Conservation (phyloP, 2,329 filamentous ascomycete genomes). For the Zasmidium cellare region DNA sequence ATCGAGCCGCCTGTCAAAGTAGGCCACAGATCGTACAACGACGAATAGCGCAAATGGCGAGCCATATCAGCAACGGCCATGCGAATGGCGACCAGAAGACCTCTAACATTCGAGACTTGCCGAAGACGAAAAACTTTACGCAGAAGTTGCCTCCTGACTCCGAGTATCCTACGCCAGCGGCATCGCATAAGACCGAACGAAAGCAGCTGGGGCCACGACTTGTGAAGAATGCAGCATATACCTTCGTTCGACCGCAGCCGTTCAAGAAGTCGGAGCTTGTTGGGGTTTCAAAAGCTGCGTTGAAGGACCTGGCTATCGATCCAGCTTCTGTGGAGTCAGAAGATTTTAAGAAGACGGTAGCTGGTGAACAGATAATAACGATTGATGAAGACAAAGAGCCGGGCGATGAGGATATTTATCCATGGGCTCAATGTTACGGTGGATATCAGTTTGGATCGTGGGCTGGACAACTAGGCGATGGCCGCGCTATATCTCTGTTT, state of each 20-base stretch:
- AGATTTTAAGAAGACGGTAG: conserved; percentile 74
- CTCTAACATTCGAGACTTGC: conserved; percentile 52
- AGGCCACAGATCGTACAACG: conserved; percentile 20
- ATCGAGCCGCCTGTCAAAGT: conserved; percentile 17
- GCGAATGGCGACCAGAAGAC: conserved; percentile 27
- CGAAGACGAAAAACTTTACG: conserved; percentile 67
- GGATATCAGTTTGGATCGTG: conserved; percentile 73
- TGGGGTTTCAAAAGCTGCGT: conserved; percentile 73
- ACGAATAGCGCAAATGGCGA: conserved; percentile 46
- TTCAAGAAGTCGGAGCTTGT: conserved; percentile 75
- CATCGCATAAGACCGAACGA: conserved; percentile 79
- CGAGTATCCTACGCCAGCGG: conserved; percentile 74
- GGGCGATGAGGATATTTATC: conserved; percentile 76
- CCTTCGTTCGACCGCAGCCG: conserved; percentile 81
- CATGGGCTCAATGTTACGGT: conserved; percentile 98
- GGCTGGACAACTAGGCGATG: conserved; percentile 95
- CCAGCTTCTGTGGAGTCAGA: conserved; percentile 67
- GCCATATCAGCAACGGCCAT: conserved; percentile 39
- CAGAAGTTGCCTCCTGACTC: conserved; percentile 72
- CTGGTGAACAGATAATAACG: conserved; percentile 80
- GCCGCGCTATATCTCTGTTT: conserved; percentile 90
- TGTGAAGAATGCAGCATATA: conserved; percentile 83
- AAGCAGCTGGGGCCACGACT: conserved; percentile 74
- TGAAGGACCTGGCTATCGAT: conserved; percentile 77
- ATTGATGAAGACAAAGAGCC: conserved; percentile 58